Evolutionary conservation across 2,329 filamentous ascomycete species (phyloP), one percentile per base, ranked within the genome.

Genomic region (Alternaria incomplexa): DNA sequence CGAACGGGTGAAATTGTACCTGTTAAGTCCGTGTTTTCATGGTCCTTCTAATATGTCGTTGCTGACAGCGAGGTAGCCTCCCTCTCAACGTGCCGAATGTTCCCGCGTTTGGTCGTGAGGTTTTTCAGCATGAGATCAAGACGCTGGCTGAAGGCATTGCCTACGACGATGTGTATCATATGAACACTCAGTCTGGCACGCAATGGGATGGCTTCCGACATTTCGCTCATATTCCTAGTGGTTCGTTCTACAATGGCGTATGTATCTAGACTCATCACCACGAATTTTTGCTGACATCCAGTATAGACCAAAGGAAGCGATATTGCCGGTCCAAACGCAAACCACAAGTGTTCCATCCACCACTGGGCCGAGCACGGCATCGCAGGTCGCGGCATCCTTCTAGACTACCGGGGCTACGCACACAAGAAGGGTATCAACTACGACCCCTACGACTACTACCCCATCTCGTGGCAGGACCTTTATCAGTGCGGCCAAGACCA

Each of bases 401-500:
- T 84, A 13, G 82, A 84, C 61, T 84, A 83, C 69, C 70, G 78
- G 9, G 68, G 74, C 45, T 84, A 81, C 55, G 81, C 81, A 3
- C 70, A 77, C 50, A 79, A 78, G 45, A 80, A 82, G 32, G 80
- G 80, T 13, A 81, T 80, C 40, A 75, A 77, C 15, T 83, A 83
- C 58, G 80, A 83, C 36, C 76, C 81, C 1, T 82, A 74, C 53
- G 78, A 81, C 36, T 76, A 79, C 63, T 79, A 83, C 52, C 74
- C 78, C 17, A 83, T 83, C 57, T 76, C 79, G 2, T 83, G 75
- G 65, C 76, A 80, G 23, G 79, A 83, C 12, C 82, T 93, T 0
- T 85, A 86, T 56, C 82, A 84, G 9, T 87, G 88, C 32, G 90
- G 88, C 0, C 81, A 80, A 32, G 80, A 85, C 36, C 88, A 91